Percentiles rank a stretch among this genome's conserved stretches.
Conservation (phyloP, 2,329 filamentous ascomycete species). For the Leptodontidium sp. region DNA sequence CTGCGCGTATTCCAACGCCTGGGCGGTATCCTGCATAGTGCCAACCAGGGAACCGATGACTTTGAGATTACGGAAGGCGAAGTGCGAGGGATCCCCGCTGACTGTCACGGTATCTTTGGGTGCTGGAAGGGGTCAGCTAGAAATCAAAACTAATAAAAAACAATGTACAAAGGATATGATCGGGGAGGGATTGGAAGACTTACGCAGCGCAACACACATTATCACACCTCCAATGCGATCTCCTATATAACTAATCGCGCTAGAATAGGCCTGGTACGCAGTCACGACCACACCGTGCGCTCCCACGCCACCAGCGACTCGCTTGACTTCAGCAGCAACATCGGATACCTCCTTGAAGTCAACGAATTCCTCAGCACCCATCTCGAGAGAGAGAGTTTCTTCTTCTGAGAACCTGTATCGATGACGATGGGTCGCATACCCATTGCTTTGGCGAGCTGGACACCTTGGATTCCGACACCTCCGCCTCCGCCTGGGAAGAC, state of each 20-base stretch:
- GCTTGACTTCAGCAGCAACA: constrained; percentile 34
- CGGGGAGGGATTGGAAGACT: constrained; percentile 3
- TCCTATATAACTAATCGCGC: constrained; percentile 30
- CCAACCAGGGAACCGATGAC: constrained; percentile 35
- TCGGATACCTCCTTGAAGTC: constrained; percentile 38
- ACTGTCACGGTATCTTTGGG: constrained; percentile 26
- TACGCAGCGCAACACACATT: constrained; percentile 33
- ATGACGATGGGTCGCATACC: constrained; percentile 40
- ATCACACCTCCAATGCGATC: constrained; percentile 32
- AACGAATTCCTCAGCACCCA: constrained; percentile 41
- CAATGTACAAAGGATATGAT: not conserved
- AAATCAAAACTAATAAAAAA: not conserved
- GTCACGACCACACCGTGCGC: constrained; percentile 66
- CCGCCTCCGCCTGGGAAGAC: constrained; percentile 42
- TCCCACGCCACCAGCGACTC: constrained; percentile 48
- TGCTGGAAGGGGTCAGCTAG: constrained; percentile 17
- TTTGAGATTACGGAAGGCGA: constrained; percentile 32
- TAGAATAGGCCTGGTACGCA: constrained; percentile 33
- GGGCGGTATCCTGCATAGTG: constrained; percentile 32
- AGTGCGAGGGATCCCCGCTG: constrained; percentile 29
- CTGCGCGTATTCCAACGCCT: constrained; percentile 32
- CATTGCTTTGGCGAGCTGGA: constrained; percentile 43
- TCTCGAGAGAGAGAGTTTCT: constrained; percentile 35
- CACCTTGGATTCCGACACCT: constrained; percentile 42
- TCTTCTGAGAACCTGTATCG: constrained; percentile 38